Conservation (phyloP, 1,284 basidiomycete species). For the Moesziomyces sp. region DNA sequence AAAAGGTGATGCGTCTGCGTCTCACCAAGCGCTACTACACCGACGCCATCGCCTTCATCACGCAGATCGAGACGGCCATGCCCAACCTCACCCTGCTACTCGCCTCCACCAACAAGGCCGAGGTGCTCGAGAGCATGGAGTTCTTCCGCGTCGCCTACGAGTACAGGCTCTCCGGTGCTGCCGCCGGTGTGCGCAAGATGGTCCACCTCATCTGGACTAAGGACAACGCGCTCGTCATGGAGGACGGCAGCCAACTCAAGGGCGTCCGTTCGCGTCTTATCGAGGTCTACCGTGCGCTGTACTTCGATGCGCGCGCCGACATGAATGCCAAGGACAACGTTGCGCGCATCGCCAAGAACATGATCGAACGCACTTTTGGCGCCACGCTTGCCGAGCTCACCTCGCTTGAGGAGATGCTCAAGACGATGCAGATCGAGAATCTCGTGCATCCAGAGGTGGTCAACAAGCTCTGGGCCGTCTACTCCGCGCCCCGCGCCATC, state of each 20-base stretch:
- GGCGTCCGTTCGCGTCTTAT: conserved; percentile 86
- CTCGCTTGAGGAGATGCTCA: conserved; percentile 93
- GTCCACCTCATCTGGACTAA: conserved; percentile 97
- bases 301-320: conserved; percentile 75
- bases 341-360: conserved; percentile 95
- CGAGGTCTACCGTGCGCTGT: conserved; percentile 87
- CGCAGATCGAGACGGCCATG: conserved; percentile 81
- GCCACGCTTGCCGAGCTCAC: conserved; percentile 95
- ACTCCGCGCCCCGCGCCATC: conserved; percentile 69
- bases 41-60: conserved; percentile 88
- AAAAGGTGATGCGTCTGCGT: conserved; percentile 75
- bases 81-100: conserved; percentile 81
- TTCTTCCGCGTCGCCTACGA: conserved; percentile 88
- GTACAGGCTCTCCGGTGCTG: conserved; percentile 78
- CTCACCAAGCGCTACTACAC: conserved; percentile 86
- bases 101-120: conserved; percentile 89
- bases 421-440: conserved; percentile 86
- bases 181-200: conserved; percentile 88
- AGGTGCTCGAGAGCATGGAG: conserved; percentile 94
- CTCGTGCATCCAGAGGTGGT: conserved; percentile 86
- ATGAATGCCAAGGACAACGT: conserved; percentile 85
- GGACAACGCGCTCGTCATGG: conserved; percentile 85
- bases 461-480: conserved; percentile 92
- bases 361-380: conserved; percentile 74
- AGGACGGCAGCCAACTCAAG: conserved; percentile 83